Base-by-base conservation (phyloP, 2,329 filamentous ascomycete species). In the Cladosporium phlei region DNA sequence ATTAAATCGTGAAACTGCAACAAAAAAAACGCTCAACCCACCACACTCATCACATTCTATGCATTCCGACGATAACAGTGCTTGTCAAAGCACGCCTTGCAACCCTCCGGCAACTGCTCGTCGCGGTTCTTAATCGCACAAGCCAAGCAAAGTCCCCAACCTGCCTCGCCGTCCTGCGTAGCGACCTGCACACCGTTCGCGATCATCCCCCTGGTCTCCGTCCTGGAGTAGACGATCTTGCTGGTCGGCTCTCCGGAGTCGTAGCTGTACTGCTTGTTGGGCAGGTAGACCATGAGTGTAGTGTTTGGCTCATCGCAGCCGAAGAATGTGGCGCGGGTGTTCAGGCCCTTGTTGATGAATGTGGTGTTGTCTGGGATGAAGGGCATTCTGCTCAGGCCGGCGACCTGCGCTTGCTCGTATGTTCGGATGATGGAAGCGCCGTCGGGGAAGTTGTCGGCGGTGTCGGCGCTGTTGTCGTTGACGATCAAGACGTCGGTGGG, bases 401-500 rank as follows among this genome's bases (percentile, higher is more conserved):
- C 70, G 47, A 63, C 60, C 17, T 67, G 64, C 35, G 77, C 70
- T 54, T 77, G 77, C 48, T 75, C 66, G 64, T 80, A 83, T 14
- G 77, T 79, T 48, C 76, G 74, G 46, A 73, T 69, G 44, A 82
- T 64, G 43, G 79, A 77, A 27, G 74, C 75, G 47, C 80, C 81
- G 60, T 83, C 76, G 53, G 81, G 81, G 72, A 76, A 84, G 63
- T 69, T 66, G 57, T 66, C 67, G 38, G 67, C 60, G 0, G 77
- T 82, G 64, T 85, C 82, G 55, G 78, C 80, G 4, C 74, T 77
- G 43, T 79, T 80, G 66, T 85, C 82, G 59, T 80, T 72, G 39
- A 80, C 80, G 62, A 85, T 75, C 59, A 85, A 73, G 43, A 85
- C 76, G 59, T 83, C 79, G 51, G 85, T 70, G 48, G 67, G 62